Evolutionary conservation across 306 rosid genomes (phyloP).

Genomic region (Trichosanthes truncata): DNA sequence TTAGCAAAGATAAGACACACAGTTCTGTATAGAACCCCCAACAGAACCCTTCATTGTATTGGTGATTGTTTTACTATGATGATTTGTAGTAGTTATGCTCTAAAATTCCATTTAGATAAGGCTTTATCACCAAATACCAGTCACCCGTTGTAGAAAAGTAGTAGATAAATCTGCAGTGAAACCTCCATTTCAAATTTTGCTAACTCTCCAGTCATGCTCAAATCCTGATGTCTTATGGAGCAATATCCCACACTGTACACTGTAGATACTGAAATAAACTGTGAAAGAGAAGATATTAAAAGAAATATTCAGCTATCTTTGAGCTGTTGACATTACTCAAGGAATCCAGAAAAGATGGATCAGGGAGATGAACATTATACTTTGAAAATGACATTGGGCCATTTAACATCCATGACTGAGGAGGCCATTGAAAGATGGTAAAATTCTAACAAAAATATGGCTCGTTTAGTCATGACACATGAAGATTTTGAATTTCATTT

Average conservation of each 20-base stretch:
- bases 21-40: not conserved
- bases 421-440: not conserved
- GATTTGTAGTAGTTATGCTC: not conserved
- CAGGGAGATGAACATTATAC: not conserved
- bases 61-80: not conserved
- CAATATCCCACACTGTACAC: not conserved
- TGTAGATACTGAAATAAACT: not conserved
- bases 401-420: not conserved
- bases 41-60: not conserved
- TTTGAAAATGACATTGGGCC: not conserved
- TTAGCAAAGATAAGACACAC: not conserved
- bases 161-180: not conserved
- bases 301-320: not conserved
- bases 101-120: not conserved
- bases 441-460: not conserved
- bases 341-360: not conserved
- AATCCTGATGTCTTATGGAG: not conserved
- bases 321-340: not conserved
- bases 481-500: conserved; percentile 77
- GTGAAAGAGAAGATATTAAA: not conserved
- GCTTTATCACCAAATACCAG: not conserved
- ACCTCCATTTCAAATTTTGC: not conserved
- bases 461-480: conserved; percentile 35
- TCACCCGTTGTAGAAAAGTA: not conserved
- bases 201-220: not conserved